Percentiles rank a stretch among this genome's conserved stretches.
Conservation (phyloP, 306 rosid genomes). For the Luffa aegyptiaca region DNA sequence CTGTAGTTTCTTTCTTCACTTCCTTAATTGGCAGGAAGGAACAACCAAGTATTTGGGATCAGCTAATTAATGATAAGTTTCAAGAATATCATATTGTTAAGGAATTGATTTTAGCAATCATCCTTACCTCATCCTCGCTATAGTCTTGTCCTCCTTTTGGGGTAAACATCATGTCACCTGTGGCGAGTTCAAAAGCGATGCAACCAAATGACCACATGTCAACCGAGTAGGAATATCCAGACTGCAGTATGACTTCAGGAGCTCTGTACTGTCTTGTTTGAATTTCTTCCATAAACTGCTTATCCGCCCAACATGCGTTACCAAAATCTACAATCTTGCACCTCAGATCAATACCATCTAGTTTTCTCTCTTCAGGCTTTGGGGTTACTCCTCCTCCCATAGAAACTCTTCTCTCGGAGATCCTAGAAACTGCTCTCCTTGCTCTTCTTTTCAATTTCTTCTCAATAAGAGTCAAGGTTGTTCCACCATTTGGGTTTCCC, state of each 20-base stretch:
- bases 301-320: slow-evolving; percentile 82
- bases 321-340: slow-evolving; percentile 97
- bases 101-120: neutral
- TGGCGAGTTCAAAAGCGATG: slow-evolving; percentile 88
- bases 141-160: slow-evolving; percentile 74
- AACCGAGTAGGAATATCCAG: slow-evolving; percentile 73
- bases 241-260: slow-evolving; percentile 76
- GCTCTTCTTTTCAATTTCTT: slow-evolving; percentile 80
- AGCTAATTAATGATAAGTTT: neutral
- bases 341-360: slow-evolving; percentile 62
- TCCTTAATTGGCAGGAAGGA: neutral
- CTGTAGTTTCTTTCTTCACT: neutral
- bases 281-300: slow-evolving; percentile 67
- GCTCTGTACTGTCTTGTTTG: slow-evolving; percentile 97
- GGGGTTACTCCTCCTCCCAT: slow-evolving; percentile 56
- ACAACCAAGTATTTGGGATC: neutral
- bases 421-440: slow-evolving; percentile 83
- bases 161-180: slow-evolving; percentile 91
- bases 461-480: slow-evolving; percentile 56
- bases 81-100: neutral
- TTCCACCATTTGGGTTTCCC: slow-evolving; percentile 64
- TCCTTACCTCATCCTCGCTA: slow-evolving; percentile 81
- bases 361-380: slow-evolving; percentile 39
- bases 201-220: slow-evolving; percentile 98
- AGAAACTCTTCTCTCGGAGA: slow-evolving; percentile 59